Evolutionary conservation across 495 filamentous ascomycete genomes (phyloP), one percentile per base, ranked within the genome.

Genomic region (Xylaria longipes): DNA sequence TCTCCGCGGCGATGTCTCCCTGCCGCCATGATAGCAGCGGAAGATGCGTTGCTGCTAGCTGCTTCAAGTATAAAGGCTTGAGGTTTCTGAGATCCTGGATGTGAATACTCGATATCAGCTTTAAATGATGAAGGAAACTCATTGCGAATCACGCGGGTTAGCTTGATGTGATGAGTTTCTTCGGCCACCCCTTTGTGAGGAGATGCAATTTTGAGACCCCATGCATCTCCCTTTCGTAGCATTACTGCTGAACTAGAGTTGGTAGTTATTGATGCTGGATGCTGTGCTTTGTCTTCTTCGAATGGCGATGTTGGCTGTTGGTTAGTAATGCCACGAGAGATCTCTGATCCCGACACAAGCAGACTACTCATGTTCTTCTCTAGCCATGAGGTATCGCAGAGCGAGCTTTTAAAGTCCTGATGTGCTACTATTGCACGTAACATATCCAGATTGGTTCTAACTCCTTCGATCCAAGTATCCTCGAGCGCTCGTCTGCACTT

Each of bases 311-410:
- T n/a, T 37, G 17, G 22, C 6, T 29, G 12, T 15, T 68, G 43
- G 20, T 29, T 15, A 35, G 35, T 29, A 27, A 52, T 50, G 41
- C 31, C n/a, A 1, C 43, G 54, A 37, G 67, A 61, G 15, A 69
- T 60, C 22, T 82, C 63, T 5, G 87, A 72, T 0, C 83, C 69
- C 9, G 82, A 73, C 0, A 81, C 68, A 11, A 90, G 80, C 29
- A 85, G 81, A 8, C 72, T 65, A 3, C 12, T 45, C 67, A 69
- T 69, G 27, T 50, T 27, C 9, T 17, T 48, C 69, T 88, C 85
- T 12, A 91, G 83, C 89, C 89, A 91, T 70, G 84, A 86, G 0
- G 87, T 90, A 74, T 90, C 86, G 61, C 84, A 85, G 1, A 52
- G 73, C 11, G 84, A 82, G 9, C 70, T 69, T 12, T 77, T 33